phyloP scores from a whole-genome alignment of 768 basidiomycete species.

The Mycena galopus region DNA sequence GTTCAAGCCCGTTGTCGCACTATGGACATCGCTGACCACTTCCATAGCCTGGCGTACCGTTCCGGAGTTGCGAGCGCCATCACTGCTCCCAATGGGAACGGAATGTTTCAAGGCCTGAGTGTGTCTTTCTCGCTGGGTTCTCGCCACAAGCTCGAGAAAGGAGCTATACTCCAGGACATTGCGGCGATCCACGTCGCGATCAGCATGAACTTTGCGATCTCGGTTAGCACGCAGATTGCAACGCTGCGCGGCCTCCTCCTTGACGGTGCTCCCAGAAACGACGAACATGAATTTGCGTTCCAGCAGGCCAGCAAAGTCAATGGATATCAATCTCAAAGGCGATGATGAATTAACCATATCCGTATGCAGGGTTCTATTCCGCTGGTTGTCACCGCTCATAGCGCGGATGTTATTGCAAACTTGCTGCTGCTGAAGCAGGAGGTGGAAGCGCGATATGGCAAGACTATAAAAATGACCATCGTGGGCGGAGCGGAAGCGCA shows the following conservation, averaged over 20 bases:
- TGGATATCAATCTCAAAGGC: too few species aligned
- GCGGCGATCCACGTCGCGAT: conserved; percentile 75
- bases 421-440: conserved; percentile 76
- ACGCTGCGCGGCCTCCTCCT: conserved; percentile 67
- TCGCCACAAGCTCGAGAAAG: conserved; percentile 65
- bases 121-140: conserved; percentile 71
- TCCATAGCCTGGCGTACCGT: conserved; percentile 70
- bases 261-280: conserved; percentile 52
- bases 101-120: conserved; percentile 70
- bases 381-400: conserved; percentile 72
- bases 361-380: conserved; percentile 64
- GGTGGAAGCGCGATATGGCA: conserved; percentile 59
- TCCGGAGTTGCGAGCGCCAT: conserved; percentile 75
- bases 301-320: conserved; percentile 56
- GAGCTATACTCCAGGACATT: conserved; percentile 71
- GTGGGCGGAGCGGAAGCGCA: conserved; percentile 76
- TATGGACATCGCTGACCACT: conserved; percentile 12
- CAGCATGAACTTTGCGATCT: conserved; percentile 56
- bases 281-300: conserved; percentile 58
- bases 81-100: conserved; percentile 62
- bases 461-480: conserved; percentile 62
- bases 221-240: conserved; percentile 76
- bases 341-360: not conserved
- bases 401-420: conserved; percentile 78
- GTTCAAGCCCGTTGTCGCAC: conserved; percentile 25